Evolutionary conservation across 192 early-diverging fungal species (phyloP).

Genomic region (Backusella macrospora): DNA sequence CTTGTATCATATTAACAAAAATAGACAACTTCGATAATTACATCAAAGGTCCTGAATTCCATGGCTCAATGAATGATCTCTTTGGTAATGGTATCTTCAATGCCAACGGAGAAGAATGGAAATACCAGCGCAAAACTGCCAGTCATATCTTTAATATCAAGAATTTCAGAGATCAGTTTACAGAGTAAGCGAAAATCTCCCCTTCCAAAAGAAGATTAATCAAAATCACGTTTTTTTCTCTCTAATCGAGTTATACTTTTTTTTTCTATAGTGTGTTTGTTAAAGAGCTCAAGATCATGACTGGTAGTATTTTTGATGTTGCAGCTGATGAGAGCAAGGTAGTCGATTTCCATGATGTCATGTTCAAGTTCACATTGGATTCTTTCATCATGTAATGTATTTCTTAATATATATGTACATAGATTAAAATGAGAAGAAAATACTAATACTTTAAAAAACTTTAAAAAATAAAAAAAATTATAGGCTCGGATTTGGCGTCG

Average conservation of each 20-base stretch:
- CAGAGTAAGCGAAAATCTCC: slow-evolving; percentile 28
- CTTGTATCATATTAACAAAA: not conserved
- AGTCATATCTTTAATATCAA: slow-evolving; percentile 43
- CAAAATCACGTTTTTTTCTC: not conserved
- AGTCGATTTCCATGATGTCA: slow-evolving; percentile 48
- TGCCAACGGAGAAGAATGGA: slow-evolving; percentile 69
- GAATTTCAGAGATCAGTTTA: slow-evolving; percentile 44
- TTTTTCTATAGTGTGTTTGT: slow-evolving; percentile 38
- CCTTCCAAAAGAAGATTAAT: not conserved
- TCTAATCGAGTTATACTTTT: not conserved
- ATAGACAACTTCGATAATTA: slow-evolving; percentile 44
- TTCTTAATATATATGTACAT: not conserved
- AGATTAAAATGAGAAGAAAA: too few relatives aligned
- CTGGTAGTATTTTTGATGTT: slow-evolving; percentile 24
- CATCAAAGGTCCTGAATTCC: slow-evolving; percentile 45
- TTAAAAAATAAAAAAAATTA: not conserved
- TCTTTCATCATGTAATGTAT: slow-evolving; percentile 44
- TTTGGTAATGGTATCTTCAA: slow-evolving; percentile 75
- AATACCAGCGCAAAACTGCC: slow-evolving; percentile 58
- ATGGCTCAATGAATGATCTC: slow-evolving; percentile 49
- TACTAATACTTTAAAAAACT: too few relatives aligned
- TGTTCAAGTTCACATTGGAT: slow-evolving; percentile 53
- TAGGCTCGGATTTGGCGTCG: slow-evolving; percentile 51
- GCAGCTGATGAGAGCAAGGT: slow-evolving; percentile 35
- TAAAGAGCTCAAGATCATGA: slow-evolving; percentile 30